Conservation (phyloP, 768 basidiomycete genomes). For the Lentinus brumalis region DNA sequence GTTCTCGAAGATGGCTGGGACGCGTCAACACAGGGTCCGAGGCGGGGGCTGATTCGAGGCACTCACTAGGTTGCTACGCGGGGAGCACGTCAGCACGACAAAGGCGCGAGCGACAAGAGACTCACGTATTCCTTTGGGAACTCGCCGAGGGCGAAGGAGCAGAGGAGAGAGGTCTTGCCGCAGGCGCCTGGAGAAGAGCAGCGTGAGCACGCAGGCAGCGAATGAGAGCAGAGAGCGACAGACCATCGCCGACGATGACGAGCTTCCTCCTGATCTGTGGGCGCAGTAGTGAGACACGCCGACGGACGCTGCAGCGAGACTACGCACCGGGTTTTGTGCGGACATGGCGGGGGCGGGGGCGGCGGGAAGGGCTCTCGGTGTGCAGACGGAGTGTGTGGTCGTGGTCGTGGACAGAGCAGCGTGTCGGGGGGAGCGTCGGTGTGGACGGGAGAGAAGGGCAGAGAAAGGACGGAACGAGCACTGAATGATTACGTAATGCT, state of each 20-base stretch:
- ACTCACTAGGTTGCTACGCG: constrained; percentile 50
- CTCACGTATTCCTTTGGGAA: constrained; percentile 95
- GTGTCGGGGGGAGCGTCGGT: neutral
- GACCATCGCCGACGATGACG: constrained; percentile 96
- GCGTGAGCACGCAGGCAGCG: constrained; percentile 16
- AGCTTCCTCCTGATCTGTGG: constrained; percentile 88
- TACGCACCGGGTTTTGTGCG: constrained; percentile 52
- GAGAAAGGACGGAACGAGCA: constrained; percentile 12
- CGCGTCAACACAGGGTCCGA: constrained; percentile 1
- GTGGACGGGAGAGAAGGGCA: constrained; percentile 13
- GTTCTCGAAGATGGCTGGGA: constrained; percentile 91
- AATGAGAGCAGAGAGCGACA: constrained; percentile 27
- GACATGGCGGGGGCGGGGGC: constrained; percentile 4
- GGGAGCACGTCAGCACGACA: neutral
- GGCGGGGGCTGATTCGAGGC: neutral
- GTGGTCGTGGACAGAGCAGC: neutral
- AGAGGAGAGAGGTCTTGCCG: constrained; percentile 91
- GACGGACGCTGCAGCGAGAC: neutral
- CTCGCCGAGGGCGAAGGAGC: constrained; percentile 91
- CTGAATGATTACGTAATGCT: constrained; percentile 18
- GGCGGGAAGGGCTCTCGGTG: constrained; percentile 4
- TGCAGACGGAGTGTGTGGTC: neutral
- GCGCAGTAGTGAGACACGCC: constrained; percentile 3
- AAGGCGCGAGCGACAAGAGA: constrained; percentile 21
- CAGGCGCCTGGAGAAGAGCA: constrained; percentile 68